phyloP scores from a whole-genome alignment of 495 filamentous ascomycete species.

The Margaritispora aquatica region DNA sequence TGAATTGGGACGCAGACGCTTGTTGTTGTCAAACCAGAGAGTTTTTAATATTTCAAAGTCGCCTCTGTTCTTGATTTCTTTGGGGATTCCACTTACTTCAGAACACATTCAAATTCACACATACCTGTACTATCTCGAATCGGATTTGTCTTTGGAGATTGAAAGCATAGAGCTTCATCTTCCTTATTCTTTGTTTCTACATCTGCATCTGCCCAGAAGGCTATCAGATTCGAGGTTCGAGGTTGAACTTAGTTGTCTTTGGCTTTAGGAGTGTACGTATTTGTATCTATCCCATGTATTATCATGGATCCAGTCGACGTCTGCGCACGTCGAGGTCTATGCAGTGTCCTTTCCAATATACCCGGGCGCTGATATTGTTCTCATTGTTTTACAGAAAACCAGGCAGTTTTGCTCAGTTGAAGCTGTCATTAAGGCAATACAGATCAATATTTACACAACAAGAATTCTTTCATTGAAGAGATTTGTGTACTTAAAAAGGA shows the following conservation, averaged over 20 bases:
- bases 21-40: constrained; percentile 6
- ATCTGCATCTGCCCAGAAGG: constrained; percentile 39
- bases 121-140: constrained; percentile 13
- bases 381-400: constrained; percentile 20
- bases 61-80: constrained; percentile 9
- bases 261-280: constrained; percentile 40
- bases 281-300: constrained; percentile 34
- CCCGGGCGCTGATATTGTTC: constrained; percentile 23
- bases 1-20: constrained; percentile 8
- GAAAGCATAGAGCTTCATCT: constrained; percentile 48
- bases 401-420: constrained; percentile 15
- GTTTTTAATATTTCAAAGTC: constrained; percentile 18
- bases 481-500: constrained; percentile 6
- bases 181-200: constrained; percentile 34
- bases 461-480: constrained; percentile 7
- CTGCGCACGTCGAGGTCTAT: constrained; percentile 4
- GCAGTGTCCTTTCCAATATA: constrained; percentile 9
- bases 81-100: constrained; percentile 8
- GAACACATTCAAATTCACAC: constrained; percentile 18
- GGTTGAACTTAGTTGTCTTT: constrained; percentile 17
- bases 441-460: constrained; percentile 13
- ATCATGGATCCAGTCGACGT: constrained; percentile 10
- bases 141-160: constrained; percentile 23
- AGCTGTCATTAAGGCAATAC: constrained; percentile 22
- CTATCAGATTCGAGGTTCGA: constrained; percentile 20